A percentile compares a stretch with the other conserved stretches of the same genome.
These are phyloP conservation scores for Tricholoma hemisulphureum DNA, from an alignment of 768 basidiomycete genomes.

Conservation along the genomic window DNA sequence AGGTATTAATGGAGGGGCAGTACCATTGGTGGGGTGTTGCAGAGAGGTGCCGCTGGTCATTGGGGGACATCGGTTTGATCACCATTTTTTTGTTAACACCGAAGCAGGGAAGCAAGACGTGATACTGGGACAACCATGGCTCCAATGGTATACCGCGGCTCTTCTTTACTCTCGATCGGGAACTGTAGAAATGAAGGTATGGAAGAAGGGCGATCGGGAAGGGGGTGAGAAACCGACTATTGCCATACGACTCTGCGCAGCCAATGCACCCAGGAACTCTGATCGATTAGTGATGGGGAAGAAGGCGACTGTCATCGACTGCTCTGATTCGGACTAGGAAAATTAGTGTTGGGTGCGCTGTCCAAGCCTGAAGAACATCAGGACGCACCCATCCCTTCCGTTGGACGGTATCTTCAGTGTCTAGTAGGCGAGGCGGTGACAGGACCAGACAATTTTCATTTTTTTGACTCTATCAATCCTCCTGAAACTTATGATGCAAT, in stretches of 20 bases:
- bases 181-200: constrained; percentile 13
- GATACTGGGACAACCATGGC: constrained; percentile 24
- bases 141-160: constrained; percentile 18
- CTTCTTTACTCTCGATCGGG: constrained; percentile 13
- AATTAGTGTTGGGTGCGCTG: constrained; percentile 8
- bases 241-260: constrained; percentile 2
- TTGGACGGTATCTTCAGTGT: constrained; percentile 13
- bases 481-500: constrained; percentile 13
- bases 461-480: constrained; percentile 5
- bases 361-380: constrained; percentile 1
- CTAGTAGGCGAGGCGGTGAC: constrained; percentile 1
- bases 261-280: constrained; percentile 1
- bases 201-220: constrained; percentile 15
- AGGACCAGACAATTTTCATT: not conserved
- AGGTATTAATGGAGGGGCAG: constrained; percentile 20
- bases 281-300: not conserved
- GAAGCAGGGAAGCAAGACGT: constrained; percentile 11
- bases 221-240: constrained; percentile 2
- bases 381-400: constrained; percentile 6
- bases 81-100: constrained; percentile 23
- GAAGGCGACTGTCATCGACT: not conserved
- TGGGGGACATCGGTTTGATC: constrained; percentile 19
- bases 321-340: constrained; percentile 6
- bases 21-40: constrained; percentile 14
- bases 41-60: constrained; percentile 16